Conservation (phyloP, 192 early-diverging fungal species). For the Thamnidium elegans region DNA sequence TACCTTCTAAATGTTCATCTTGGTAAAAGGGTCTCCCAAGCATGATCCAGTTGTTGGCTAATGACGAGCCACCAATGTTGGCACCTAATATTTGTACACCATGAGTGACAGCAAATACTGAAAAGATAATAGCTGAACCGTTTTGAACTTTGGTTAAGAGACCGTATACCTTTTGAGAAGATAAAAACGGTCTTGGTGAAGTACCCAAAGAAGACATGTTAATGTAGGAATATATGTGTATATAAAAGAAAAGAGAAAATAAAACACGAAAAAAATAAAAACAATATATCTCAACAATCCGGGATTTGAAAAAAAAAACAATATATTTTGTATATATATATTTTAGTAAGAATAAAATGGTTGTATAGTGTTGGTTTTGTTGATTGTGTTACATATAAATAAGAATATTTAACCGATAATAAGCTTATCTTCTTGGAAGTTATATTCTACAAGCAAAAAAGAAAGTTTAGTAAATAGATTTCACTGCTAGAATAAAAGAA, state of each 20-base stretch:
- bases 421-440: constrained; percentile 75
- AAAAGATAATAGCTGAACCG: constrained; percentile 24
- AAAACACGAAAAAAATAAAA: not conserved
- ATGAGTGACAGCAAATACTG: constrained; percentile 29
- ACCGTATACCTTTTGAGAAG: constrained; percentile 13
- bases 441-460: constrained; percentile 44
- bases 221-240: not conserved
- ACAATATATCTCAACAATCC: too few species aligned
- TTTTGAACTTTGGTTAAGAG: constrained; percentile 19
- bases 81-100: constrained; percentile 22
- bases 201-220: too few species aligned
- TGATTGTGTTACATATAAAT: too few species aligned
- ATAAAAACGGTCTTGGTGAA: not conserved
- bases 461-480: not conserved
- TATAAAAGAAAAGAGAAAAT: not conserved
- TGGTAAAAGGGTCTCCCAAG: constrained; percentile 33
- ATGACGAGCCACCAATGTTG: constrained; percentile 16
- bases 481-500: not conserved
- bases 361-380: too few species aligned
- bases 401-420: constrained; percentile 72
- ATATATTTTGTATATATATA: too few species aligned
- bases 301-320: too few species aligned
- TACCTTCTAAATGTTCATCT: constrained; percentile 29
- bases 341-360: too few species aligned
- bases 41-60: constrained; percentile 24